These are phyloP conservation scores for Hymenochaete sp. DNA, from an alignment of 1,284 basidiomycete genomes.

Conservation along the genomic window DNA sequence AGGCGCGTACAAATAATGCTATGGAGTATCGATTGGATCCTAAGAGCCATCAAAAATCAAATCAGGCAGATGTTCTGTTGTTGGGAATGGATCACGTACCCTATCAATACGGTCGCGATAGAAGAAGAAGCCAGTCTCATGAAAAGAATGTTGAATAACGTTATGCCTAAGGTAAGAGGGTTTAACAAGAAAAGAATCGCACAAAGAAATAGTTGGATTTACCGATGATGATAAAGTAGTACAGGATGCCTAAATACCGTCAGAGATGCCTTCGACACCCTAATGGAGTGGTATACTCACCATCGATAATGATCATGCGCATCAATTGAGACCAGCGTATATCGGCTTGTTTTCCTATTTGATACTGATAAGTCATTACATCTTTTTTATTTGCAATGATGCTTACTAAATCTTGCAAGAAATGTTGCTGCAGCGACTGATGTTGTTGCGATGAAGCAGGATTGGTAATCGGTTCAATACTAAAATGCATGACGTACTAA, in stretches of 20 bases:
- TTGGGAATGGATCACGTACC: neutral
- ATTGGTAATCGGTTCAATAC: too few species aligned
- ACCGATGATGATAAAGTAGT: conserved; percentile 4
- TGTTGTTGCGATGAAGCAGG: neutral
- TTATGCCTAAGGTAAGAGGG: neutral
- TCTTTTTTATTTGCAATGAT: neutral
- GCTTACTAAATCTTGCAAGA: conserved; percentile 3
- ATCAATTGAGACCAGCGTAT: conserved; percentile 1
- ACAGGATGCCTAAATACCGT: neutral
- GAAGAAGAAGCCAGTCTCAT: neutral
- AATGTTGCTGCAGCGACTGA: conserved; percentile 1
- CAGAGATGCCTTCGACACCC: neutral
- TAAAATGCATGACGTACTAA: too few species aligned
- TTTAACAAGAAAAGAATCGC: neutral
- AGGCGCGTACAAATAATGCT: conserved; percentile 10
- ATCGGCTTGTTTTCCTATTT: neutral
- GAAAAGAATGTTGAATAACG: conserved; percentile 3
- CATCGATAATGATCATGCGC: conserved; percentile 3
- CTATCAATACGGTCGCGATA: neutral
- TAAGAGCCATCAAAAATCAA: neutral
- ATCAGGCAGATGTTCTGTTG: neutral
- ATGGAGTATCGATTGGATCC: conserved; percentile 7
- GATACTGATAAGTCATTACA: neutral
- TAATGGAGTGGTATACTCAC: neutral
- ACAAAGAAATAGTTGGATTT: neutral